A percentile compares a stretch with the other conserved stretches of the same genome.
These are phyloP conservation scores for Vanderwaltozyma verrucispora DNA, from an alignment of 805 yeast species.

Conservation along the genomic window DNA sequence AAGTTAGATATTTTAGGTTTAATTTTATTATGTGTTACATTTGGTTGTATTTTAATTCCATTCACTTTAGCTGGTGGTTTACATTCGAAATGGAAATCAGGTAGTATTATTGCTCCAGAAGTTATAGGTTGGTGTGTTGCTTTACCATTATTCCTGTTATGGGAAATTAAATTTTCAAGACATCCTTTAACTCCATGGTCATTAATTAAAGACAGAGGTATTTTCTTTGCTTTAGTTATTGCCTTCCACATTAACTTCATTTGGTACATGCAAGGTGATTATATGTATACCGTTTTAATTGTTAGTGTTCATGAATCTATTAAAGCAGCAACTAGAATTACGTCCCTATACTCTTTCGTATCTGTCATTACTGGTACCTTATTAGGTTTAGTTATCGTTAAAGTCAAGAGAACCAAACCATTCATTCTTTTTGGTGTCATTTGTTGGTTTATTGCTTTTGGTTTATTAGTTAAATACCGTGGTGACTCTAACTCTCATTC, in stretches of 20 bases:
- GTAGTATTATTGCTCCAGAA: conserved; percentile 51
- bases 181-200: conserved; percentile 48
- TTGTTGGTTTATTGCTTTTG: conserved; percentile 52
- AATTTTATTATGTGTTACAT: conserved; percentile 41
- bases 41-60: conserved; percentile 56
- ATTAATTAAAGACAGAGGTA: conserved; percentile 50
- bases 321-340: conserved; percentile 56
- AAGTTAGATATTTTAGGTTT: conserved; percentile 52
- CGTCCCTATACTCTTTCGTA: conserved; percentile 52
- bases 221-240: conserved; percentile 51
- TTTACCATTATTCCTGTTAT: conserved; percentile 41
- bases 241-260: conserved; percentile 45
- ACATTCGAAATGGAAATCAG: conserved; percentile 42
- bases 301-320: conserved; percentile 49
- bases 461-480: conserved; percentile 47
- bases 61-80: conserved; percentile 60
- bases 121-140: conserved; percentile 43
- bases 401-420: conserved; percentile 43
- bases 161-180: conserved; percentile 47
- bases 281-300: conserved; percentile 48
- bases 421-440: conserved; percentile 49
- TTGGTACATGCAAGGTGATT: conserved; percentile 60
- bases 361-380: conserved; percentile 52
- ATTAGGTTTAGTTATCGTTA: conserved; percentile 43
- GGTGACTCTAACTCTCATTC: conserved; percentile 36